Percentiles rank a stretch among this genome's conserved stretches.
phyloP scores from a whole-genome alignment of 169 alveolate genomes.

The Plasmodium adleri region DNA sequence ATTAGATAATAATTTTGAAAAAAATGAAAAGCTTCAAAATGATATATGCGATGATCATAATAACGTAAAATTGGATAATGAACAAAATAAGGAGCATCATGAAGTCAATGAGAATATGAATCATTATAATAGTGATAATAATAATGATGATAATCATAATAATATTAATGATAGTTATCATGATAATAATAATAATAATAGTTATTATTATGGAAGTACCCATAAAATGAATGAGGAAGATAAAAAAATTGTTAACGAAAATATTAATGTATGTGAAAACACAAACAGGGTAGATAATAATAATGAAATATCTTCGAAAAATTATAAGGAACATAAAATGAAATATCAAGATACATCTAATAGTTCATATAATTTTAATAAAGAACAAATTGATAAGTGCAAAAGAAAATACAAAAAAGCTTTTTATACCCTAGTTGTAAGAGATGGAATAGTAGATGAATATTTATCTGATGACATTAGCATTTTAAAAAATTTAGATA shows the following conservation, averaged over 20 bases:
- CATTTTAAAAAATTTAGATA: constrained; percentile 42
- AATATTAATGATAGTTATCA: too few species aligned
- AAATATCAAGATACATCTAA: background rate
- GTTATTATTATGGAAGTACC: too few species aligned
- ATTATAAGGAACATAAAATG: background rate
- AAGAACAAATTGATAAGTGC: constrained; percentile 2
- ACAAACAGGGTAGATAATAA: background rate
- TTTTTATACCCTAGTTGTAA: constrained; percentile 56
- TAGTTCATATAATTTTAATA: background rate
- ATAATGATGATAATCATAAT: too few species aligned
- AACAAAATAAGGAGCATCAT: too few species aligned
- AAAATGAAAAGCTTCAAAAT: background rate
- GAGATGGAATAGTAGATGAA: constrained; percentile 73
- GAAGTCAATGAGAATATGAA: too few species aligned
- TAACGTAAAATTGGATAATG: too few species aligned
- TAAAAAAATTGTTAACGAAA: background rate
- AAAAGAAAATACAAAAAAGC: constrained; percentile 25
- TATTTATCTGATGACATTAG: constrained; percentile 48
- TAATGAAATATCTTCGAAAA: background rate
- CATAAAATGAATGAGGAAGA: background rate
- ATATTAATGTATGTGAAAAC: background rate
- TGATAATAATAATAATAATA: too few species aligned
- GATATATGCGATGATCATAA: background rate
- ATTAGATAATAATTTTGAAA: background rate
- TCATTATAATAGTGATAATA: too few species aligned